Evolutionary conservation across 2,329 filamentous ascomycete species (phyloP).

Genomic region (Colletotrichum sp.): DNA sequence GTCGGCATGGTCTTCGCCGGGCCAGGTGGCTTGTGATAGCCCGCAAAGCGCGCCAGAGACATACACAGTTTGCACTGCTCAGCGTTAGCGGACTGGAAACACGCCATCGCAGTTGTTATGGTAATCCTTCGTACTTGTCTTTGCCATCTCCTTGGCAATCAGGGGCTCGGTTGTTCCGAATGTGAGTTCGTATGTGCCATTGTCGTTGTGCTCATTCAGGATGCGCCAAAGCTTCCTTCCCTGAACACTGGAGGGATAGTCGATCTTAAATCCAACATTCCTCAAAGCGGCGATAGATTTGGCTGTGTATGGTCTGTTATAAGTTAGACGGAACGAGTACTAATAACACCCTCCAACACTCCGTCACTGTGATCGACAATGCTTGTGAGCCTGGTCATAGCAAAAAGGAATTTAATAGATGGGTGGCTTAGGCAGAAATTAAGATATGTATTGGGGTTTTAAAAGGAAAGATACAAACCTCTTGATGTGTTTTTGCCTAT

Average conservation of each 20-base stretch:
- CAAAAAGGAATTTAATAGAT: fast-evolving
- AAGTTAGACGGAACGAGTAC: not conserved
- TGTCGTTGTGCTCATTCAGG: constrained; percentile 35
- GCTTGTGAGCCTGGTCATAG: not conserved
- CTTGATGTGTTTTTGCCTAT: not conserved
- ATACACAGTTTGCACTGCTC: constrained; percentile 39
- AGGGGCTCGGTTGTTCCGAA: constrained; percentile 42
- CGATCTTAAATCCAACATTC: constrained; percentile 27
- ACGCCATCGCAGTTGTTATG: not conserved
- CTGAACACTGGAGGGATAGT: constrained; percentile 33
- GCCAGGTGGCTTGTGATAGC: constrained; percentile 37
- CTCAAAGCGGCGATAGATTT: constrained; percentile 37
- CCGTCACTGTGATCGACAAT: not conserved
- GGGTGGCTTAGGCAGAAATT: too few relatives aligned
- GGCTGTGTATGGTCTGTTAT: constrained; percentile 31
- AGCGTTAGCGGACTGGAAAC: not conserved
- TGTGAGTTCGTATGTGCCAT: constrained; percentile 38
- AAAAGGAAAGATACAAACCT: not conserved
- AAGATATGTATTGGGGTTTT: fast-evolving
- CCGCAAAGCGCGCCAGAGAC: constrained; percentile 44
- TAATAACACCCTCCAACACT: not conserved
- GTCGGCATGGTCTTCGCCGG: constrained; percentile 45
- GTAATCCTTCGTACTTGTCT: not conserved
- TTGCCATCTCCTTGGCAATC: constrained; percentile 37
- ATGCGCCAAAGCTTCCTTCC: constrained; percentile 41